These are phyloP conservation scores for Hypoxylon intermedium DNA, from an alignment of 495 filamentous ascomycete genomes.

Conservation along the genomic window DNA sequence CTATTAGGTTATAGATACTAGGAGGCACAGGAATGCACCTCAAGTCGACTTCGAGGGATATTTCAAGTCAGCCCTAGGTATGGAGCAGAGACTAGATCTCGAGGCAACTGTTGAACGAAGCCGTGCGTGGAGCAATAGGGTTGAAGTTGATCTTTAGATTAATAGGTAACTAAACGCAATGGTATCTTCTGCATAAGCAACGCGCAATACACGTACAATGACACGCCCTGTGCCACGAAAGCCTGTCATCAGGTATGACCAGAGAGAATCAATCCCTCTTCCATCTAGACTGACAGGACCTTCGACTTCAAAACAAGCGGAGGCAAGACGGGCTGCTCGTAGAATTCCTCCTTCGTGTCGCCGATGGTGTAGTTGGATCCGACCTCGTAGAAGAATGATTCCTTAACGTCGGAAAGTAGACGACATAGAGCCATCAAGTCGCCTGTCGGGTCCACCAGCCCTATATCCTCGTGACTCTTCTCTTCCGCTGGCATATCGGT, in stretches of 20 bases:
- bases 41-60: no score
- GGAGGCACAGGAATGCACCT: no score
- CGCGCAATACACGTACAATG: slow-evolving; percentile 10
- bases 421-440: slow-evolving; percentile 40
- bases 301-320: slow-evolving; percentile 41
- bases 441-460: slow-evolving; percentile 47
- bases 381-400: slow-evolving; percentile 50
- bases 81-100: not conserved
- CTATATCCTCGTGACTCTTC: slow-evolving; percentile 36
- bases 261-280: not conserved
- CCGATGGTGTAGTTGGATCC: slow-evolving; percentile 34
- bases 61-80: no score
- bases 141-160: slow-evolving; percentile 2
- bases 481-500: slow-evolving; percentile 17
- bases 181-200: slow-evolving; percentile 11
- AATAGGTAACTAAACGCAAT: slow-evolving; percentile 1
- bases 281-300: not conserved
- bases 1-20: no score
- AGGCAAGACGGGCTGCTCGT: slow-evolving; percentile 35
- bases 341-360: slow-evolving; percentile 31
- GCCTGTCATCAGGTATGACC: not conserved
- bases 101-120: not conserved
- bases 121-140: not conserved
- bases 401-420: slow-evolving; percentile 51
- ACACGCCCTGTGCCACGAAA: not conserved